phyloP scores from a whole-genome alignment of 2,329 filamentous ascomycete genomes.

The Ascochyta rabiei region DNA sequence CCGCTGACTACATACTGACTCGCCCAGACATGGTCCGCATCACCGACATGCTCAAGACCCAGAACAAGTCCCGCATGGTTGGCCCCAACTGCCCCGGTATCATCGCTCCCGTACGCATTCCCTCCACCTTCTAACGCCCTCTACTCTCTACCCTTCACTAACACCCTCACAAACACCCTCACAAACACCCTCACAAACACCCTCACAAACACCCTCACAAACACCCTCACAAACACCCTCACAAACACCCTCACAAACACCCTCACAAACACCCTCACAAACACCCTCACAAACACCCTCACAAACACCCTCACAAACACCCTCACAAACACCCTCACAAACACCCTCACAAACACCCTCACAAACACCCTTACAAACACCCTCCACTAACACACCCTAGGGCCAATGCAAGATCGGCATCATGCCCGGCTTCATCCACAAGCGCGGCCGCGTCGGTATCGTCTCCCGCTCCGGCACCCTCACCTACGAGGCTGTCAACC shows the following conservation, averaged over 20 bases:
- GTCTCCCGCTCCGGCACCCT: slow-evolving; percentile 97
- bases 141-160: too few relatives aligned
- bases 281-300: too few relatives aligned
- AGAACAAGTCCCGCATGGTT: slow-evolving; percentile 94
- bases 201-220: too few relatives aligned
- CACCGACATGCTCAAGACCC: slow-evolving; percentile 95
- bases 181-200: too few relatives aligned
- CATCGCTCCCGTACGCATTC: slow-evolving; percentile 70
- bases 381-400: slow-evolving; percentile 44
- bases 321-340: too few relatives aligned
- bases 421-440: slow-evolving; percentile 99
- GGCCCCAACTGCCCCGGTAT: slow-evolving; percentile 98
- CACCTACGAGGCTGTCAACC: slow-evolving; percentile 99
- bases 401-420: slow-evolving; percentile 99
- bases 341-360: too few relatives aligned
- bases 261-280: not conserved
- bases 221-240: too few relatives aligned
- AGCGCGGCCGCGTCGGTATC: slow-evolving; percentile 97
- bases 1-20: slow-evolving; percentile 21
- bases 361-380: too few relatives aligned
- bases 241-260: too few relatives aligned
- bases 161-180: too few relatives aligned
- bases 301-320: too few relatives aligned
- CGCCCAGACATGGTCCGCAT: slow-evolving; percentile 94
- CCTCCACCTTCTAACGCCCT: not conserved